Conservation (phyloP, 176 grass and related monocot species). For the Carex scoparia region DNA sequence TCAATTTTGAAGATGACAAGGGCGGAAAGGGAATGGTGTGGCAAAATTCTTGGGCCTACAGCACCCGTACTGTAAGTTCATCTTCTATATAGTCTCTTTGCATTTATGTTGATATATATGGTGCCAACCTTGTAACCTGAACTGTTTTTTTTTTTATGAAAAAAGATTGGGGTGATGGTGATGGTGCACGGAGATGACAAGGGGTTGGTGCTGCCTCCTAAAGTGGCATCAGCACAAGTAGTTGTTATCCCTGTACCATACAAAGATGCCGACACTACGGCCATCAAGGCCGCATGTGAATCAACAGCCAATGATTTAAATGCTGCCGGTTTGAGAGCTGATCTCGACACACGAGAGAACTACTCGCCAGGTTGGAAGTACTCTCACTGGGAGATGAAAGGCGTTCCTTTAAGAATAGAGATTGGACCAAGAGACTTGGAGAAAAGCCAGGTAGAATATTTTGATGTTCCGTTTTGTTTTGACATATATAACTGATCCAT, state of each 20-base stretch:
- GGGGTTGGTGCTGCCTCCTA: slow-evolving; percentile 88
- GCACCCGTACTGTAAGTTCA: slow-evolving; percentile 80
- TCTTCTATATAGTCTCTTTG: slow-evolving; percentile 1
- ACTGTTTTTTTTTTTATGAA: neutral
- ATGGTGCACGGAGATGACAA: slow-evolving; percentile 98
- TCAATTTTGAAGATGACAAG: slow-evolving; percentile 94
- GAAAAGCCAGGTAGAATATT: slow-evolving; percentile 49
- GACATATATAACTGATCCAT: neutral
- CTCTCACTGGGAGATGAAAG: slow-evolving; percentile 99
- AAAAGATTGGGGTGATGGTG: slow-evolving; percentile 84
- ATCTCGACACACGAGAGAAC: slow-evolving; percentile 73
- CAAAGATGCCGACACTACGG: slow-evolving; percentile 81
- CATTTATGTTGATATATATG: neutral
- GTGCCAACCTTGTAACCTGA: neutral
- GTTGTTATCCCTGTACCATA: slow-evolving; percentile 83
- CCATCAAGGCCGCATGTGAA: slow-evolving; percentile 71
- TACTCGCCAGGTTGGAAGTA: slow-evolving; percentile 99
- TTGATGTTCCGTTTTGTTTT: neutral
- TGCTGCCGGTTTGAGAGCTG: slow-evolving; percentile 52
- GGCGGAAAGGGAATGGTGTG: slow-evolving; percentile 84
- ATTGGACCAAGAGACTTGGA: slow-evolving; percentile 95
- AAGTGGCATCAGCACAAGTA: slow-evolving; percentile 75
- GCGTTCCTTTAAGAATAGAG: slow-evolving; percentile 90
- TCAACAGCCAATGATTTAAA: slow-evolving; percentile 46
- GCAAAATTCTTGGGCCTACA: slow-evolving; percentile 99